phyloP scores from a whole-genome alignment of 257 asterid genomes.

The Salvia rosmarinus region DNA sequence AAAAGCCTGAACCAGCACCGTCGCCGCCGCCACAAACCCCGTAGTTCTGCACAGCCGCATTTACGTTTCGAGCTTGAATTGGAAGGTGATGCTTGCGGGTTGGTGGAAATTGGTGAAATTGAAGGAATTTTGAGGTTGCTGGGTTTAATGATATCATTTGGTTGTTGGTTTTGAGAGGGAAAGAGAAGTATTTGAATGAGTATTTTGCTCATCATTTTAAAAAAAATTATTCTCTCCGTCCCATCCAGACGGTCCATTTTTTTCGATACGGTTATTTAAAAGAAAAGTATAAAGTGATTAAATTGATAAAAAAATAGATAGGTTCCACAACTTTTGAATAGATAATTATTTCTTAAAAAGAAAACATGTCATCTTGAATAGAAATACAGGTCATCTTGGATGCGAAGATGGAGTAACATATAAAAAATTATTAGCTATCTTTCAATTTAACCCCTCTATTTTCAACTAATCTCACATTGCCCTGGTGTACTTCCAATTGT shows the following conservation, averaged over 20 bases:
- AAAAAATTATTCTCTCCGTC: no score
- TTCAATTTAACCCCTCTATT: not conserved
- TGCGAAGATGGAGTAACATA: no score
- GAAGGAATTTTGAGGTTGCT: conserved; percentile 35
- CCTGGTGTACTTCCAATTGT: not conserved
- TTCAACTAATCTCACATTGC: not conserved
- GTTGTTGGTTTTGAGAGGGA: conserved; percentile 34
- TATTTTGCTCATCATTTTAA: not conserved
- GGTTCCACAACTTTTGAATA: no score
- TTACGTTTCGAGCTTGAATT: conserved; percentile 32
- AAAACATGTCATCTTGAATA: no score
- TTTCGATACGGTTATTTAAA: no score
- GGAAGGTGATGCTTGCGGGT: conserved; percentile 30
- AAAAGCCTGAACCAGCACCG: conserved; percentile 55
- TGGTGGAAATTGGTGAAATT: conserved; percentile 28
- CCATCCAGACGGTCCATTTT: no score
- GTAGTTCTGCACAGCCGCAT: conserved; percentile 28
- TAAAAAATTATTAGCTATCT: not conserved
- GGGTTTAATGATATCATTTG: conserved; percentile 45
- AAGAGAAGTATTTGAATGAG: not conserved
- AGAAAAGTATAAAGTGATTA: no score
- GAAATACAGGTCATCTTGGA: no score
- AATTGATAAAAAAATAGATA: no score
- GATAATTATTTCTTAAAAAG: no score
- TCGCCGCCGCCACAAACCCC: conserved; percentile 14